These are phyloP conservation scores for Hemerocallis citrina DNA, from an alignment of 106 monocot species.

Conservation along the genomic window DNA sequence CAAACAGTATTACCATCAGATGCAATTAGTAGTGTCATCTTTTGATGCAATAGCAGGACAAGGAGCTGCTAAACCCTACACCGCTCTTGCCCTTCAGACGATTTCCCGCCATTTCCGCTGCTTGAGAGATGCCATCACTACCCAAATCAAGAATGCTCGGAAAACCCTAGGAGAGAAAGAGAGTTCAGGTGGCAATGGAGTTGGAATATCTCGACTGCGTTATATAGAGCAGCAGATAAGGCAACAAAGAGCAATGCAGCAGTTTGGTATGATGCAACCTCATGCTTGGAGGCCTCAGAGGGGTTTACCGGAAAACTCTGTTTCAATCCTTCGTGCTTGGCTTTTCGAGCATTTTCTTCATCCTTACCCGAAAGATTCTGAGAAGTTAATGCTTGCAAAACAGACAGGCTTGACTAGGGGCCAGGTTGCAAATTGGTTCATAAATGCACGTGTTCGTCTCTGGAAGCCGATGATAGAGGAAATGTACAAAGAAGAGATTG, in stretches of 20 bases:
- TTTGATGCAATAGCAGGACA: constrained; percentile 13
- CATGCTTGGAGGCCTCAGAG: constrained; percentile 28
- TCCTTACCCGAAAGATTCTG: constrained; percentile 53
- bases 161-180: constrained; percentile 18
- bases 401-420: constrained; percentile 52
- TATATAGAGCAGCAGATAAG: constrained; percentile 21
- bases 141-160: constrained; percentile 3
- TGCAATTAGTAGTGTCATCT: constrained; percentile 10
- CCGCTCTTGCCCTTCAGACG: constrained; percentile 13
- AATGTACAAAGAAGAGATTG: constrained; percentile 15
- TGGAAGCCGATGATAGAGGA: constrained; percentile 21
- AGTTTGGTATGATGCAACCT: constrained; percentile 13
- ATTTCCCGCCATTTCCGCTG: constrained; percentile 18
- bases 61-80: constrained; percentile 11
- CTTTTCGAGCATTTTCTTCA: constrained; percentile 23
- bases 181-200: neutral
- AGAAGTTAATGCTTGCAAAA: constrained; percentile 49
- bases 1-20: constrained; percentile 15
- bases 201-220: constrained; percentile 10
- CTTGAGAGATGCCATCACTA: constrained; percentile 12
- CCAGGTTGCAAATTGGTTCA: constrained; percentile 29
- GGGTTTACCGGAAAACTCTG: constrained; percentile 12
- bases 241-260: constrained; percentile 21
- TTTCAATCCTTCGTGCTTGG: constrained; percentile 20
- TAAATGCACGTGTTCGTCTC: constrained; percentile 18